Evolutionary conservation across 1,284 basidiomycete species (phyloP).

Genomic region (Pascua sp.): DNA sequence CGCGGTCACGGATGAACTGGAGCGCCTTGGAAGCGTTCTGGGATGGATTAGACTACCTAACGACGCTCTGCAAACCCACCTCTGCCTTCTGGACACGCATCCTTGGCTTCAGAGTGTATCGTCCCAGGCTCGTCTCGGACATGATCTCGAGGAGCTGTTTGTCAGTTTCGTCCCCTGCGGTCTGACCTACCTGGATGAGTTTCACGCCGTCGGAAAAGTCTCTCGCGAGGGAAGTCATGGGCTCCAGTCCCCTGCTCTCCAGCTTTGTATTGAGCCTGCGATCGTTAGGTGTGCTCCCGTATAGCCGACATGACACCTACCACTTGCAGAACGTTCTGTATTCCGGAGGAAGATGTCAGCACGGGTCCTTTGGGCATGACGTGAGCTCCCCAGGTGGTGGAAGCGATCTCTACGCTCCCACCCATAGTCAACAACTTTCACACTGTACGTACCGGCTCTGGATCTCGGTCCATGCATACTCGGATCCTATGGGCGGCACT

Average conservation of each 20-base stretch:
- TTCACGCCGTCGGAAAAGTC: conserved; percentile 94
- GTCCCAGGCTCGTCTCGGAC: conserved; percentile 86
- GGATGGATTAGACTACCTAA: background rate
- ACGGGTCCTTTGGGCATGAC: too few relatives aligned
- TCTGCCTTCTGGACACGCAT: conserved; percentile 97
- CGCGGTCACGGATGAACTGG: conserved; percentile 89
- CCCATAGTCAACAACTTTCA: too few relatives aligned
- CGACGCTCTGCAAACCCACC: conserved; percentile 32
- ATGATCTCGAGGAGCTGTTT: conserved; percentile 85
- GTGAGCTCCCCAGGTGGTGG: too few relatives aligned
- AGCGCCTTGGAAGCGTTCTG: conserved; percentile 91
- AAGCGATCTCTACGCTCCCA: too few relatives aligned
- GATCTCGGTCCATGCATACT: conserved; percentile 20
- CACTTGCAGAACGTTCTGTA: conserved; percentile 48
- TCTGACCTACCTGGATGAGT: conserved; percentile 62
- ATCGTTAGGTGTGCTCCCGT: background rate
- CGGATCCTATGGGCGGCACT: conserved; percentile 7
- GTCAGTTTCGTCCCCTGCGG: background rate
- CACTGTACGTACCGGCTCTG: conserved; percentile 11
- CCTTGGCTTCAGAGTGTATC: conserved; percentile 83
- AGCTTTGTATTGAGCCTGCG: conserved; percentile 91
- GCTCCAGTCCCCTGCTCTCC: conserved; percentile 74
- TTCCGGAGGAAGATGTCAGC: conserved; percentile 1
- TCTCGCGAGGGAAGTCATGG: conserved; percentile 84
- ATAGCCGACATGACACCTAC: conserved; percentile 11